phyloP scores from a whole-genome alignment of 179 eudicot species.

The Carnegiea gigantea region DNA sequence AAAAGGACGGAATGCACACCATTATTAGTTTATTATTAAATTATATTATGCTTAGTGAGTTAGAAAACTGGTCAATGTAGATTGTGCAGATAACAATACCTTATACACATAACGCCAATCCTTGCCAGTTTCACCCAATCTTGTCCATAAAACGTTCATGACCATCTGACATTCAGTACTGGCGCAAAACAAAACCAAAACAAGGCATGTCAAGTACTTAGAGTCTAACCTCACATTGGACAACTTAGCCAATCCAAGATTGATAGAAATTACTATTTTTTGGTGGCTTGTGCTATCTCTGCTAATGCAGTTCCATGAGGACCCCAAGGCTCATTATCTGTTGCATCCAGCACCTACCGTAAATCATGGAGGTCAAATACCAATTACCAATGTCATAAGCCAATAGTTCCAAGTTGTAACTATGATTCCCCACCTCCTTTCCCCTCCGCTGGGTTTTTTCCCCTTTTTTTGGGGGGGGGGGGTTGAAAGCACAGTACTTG shows the following conservation, averaged over 20 bases:
- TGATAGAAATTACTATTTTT: conserved; percentile 62
- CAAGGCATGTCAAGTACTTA: conserved; percentile 11
- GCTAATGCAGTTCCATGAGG: conserved; percentile 97
- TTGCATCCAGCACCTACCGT: conserved; percentile 87
- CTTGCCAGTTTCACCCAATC: conserved; percentile 88
- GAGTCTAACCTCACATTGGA: not conserved
- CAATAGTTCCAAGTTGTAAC: not conserved
- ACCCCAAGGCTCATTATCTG: conserved; percentile 98
- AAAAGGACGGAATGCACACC: not conserved
- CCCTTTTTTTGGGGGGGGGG: not conserved
- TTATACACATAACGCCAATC: conserved; percentile 96
- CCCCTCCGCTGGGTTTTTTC: not conserved
- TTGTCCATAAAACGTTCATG: conserved; percentile 98
- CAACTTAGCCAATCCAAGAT: conserved; percentile 15
- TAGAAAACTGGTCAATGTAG: not conserved
- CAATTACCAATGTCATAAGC: not conserved
- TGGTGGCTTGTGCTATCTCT: conserved; percentile 94
- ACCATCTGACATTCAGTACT: conserved; percentile 98
- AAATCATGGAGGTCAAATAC: conserved; percentile 21
- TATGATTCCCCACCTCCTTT: not conserved
- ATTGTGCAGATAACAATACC: conserved; percentile 40
- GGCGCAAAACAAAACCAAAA: conserved; percentile 21
- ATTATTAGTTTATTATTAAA: not conserved
- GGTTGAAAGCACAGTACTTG: not conserved
- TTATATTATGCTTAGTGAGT: not conserved